These are phyloP conservation scores for Pseudogymnoascus sp. DNA, from an alignment of 2,329 filamentous ascomycete species.

Conservation along the genomic window DNA sequence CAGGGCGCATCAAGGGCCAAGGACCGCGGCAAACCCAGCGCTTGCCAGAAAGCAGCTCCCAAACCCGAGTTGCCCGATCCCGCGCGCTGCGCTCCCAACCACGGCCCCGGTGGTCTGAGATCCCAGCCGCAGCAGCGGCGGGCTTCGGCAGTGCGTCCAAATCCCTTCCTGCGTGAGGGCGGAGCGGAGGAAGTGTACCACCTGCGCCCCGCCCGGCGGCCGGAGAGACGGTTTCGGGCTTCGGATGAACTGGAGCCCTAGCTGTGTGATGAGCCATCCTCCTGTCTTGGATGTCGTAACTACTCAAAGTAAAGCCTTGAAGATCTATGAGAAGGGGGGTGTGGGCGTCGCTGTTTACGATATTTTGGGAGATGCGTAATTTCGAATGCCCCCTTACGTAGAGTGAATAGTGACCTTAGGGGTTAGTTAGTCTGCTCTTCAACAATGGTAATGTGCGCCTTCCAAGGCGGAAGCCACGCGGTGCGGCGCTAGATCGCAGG, in stretches of 20 bases:
- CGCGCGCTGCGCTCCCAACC: no score
- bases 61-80: background rate
- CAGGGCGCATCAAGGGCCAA: no score
- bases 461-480: background rate
- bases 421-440: background rate
- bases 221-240: background rate
- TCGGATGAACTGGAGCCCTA: background rate
- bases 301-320: no score
- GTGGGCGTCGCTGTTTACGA: no score
- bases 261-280: background rate
- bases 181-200: no score
- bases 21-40: no score
- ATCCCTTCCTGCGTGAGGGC: no score
- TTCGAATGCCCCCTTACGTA: background rate
- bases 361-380: background rate
- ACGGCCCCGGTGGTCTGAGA: no score
- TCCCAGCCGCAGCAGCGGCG: no score
- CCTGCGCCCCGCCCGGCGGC: background rate
- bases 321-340: no score
- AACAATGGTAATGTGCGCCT: background rate
- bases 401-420: background rate
- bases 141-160: no score
- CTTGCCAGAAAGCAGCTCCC: background rate
- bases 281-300: background rate
- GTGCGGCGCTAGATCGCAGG: background rate